phyloP scores from a whole-genome alignment of 225 moss, liverwort and hornwort genomes.

The Polytrichum formosum region DNA sequence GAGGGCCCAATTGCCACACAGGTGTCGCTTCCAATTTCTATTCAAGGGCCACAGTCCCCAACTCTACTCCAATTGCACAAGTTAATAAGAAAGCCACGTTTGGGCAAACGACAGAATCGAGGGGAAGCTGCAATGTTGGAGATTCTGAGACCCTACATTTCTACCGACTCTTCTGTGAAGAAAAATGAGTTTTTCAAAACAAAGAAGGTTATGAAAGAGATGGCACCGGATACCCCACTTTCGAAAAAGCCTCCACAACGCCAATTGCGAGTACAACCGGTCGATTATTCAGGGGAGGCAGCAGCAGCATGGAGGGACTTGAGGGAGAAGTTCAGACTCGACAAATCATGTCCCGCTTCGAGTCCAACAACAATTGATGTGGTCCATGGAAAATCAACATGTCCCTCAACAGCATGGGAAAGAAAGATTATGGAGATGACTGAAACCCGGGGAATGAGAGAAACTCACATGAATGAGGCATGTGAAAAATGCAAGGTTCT shows the following conservation, averaged over 20 bases:
- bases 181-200: too few species aligned
- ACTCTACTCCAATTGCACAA: constrained; percentile 36
- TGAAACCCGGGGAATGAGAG: too few species aligned
- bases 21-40: constrained; percentile 13
- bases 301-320: not conserved
- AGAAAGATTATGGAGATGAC: not conserved
- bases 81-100: constrained; percentile 23
- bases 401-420: not conserved
- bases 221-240: too few species aligned
- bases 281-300: not conserved
- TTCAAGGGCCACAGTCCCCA: constrained; percentile 14
- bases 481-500: not conserved
- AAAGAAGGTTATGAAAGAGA: too few species aligned
- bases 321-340: too few species aligned
- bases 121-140: constrained; percentile 10
- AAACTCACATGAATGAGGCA: too few species aligned
- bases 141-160: not conserved
- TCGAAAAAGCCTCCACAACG: not conserved
- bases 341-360: too few species aligned
- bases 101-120: constrained; percentile 21
- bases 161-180: not conserved
- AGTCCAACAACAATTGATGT: too few species aligned
- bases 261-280: not conserved
- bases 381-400: too few species aligned
- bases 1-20: not conserved